Percentiles rank a stretch among this genome's conserved stretches.
phyloP scores from a whole-genome alignment of 257 asterid genomes.

The Petunia secreta region DNA sequence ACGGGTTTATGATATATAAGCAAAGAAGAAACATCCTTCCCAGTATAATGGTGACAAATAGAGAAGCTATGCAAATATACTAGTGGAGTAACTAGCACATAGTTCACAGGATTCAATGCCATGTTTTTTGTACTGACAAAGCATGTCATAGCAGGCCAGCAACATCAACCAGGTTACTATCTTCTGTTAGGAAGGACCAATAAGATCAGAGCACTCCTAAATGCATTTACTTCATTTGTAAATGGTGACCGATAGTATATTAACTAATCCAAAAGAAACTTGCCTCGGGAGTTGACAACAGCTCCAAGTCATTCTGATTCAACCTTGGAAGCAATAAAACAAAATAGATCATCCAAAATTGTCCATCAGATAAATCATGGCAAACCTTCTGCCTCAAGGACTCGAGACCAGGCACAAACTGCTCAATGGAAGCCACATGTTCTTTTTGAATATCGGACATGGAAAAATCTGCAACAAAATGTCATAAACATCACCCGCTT shows the following conservation, averaged over 20 bases:
- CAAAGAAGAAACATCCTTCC: no score
- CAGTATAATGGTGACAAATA: no score
- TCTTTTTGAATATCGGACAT: constrained; percentile 71
- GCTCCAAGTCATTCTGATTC: constrained; percentile 57
- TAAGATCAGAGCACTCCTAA: no score
- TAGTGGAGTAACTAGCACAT: no score
- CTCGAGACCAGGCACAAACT: constrained; percentile 65
- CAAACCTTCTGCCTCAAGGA: constrained; percentile 56
- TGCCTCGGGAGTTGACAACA: constrained; percentile 74
- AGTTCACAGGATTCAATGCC: no score
- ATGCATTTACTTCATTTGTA: background rate
- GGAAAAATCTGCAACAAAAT: constrained; percentile 54
- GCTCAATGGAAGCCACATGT: constrained; percentile 62
- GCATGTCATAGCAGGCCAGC: no score
- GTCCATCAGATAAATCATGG: constrained; percentile 51
- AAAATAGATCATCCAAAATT: constrained; percentile 83
- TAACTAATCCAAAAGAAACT: constrained; percentile 36
- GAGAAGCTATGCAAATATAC: no score
- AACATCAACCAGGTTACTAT: no score
- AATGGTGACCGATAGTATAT: background rate
- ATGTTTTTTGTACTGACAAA: no score
- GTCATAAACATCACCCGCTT: background rate
- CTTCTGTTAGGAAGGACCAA: no score
- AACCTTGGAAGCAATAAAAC: constrained; percentile 73
- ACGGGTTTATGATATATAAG: no score